Evolutionary conservation across 495 filamentous ascomycete genomes (phyloP), one percentile per base, ranked within the genome.

Genomic region (Xylaria grammica): DNA sequence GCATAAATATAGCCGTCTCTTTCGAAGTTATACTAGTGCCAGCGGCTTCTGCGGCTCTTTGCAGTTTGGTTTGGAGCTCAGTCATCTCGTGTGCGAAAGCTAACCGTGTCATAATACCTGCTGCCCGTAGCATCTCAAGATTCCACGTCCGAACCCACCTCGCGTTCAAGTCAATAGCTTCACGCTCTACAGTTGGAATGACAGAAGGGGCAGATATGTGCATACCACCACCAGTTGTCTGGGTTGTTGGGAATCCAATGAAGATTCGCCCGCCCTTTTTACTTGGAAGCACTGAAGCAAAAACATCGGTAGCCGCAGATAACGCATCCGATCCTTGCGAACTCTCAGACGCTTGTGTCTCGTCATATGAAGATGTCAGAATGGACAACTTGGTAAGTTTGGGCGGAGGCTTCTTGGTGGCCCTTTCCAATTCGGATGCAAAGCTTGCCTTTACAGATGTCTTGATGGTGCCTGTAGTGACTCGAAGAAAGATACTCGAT

Each of bases 141-240:
- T 99, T 99, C 96, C 96, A 99, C 32, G 87, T 91, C 45, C 91
- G 89, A 22, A 99, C 93, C 79, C 90, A 93, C 51, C 93, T 88
- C 46, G 96, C 95, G 76, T 98, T 98, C 56, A 99, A 82, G 72
- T 99, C 96, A 48, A 98, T 96, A 54, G 90, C 93, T 75, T 99
- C 96, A 60, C 96, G 87, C 79, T 99, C 96, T n/a, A 98, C 96
- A 0, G 96, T 99, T 3, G 96, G 96, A 65, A 99, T 98, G 42
- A 98, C 89, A 17, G 94, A 97, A 7, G 94, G 94, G 1, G 96
- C 96, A n/a, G 93, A 97, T n/a, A 99, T 90, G 77, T 99, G 96
- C 68, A 93, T 91, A 34, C 93, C 91, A 13, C 94, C 87, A 27
- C 93, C 93, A 3, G 96, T 99, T 1, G 96, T 99, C 77, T 99